Conservation (phyloP, 2,329 filamentous ascomycete species). For the Colletotrichum theobromicola region DNA sequence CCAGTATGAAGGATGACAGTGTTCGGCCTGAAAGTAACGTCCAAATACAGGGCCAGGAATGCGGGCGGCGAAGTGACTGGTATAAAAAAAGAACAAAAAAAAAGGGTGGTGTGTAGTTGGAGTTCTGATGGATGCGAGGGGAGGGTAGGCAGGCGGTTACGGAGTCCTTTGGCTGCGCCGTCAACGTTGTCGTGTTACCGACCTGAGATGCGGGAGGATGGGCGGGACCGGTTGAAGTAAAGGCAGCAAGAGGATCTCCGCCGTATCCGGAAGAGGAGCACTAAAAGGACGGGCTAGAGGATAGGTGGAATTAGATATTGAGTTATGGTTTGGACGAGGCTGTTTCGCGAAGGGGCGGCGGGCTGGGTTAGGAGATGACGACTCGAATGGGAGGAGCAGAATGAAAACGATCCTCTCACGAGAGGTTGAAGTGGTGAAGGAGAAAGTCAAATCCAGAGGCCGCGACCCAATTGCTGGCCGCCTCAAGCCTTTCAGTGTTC, state of each 20-base stretch:
- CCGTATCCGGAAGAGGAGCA: neutral
- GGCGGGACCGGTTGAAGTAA: neutral
- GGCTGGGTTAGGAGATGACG: neutral
- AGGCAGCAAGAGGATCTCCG: neutral
- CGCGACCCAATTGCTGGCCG: neutral
- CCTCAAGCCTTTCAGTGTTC: neutral
- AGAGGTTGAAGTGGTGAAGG: neutral
- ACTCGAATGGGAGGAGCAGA: neutral
- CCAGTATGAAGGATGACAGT: neutral
- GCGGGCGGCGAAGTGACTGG: neutral
- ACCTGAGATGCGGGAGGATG: neutral
- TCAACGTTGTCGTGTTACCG: neutral
- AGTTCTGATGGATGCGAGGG: neutral
- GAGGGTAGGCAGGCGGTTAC: neutral
- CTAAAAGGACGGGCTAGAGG: neutral
- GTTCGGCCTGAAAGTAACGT: neutral
- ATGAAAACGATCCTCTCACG: neutral
- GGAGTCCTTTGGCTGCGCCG: neutral
- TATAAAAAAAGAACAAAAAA: neutral
- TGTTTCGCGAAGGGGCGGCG: neutral
- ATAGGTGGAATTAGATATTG: neutral
- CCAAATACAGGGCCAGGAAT: neutral
- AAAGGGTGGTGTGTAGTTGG: neutral
- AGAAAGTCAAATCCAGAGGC: neutral
- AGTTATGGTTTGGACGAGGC: constrained; percentile 12